Evolutionary conservation across 331 rosid species (phyloP).

Genomic region (Telfairia occidentalis): DNA sequence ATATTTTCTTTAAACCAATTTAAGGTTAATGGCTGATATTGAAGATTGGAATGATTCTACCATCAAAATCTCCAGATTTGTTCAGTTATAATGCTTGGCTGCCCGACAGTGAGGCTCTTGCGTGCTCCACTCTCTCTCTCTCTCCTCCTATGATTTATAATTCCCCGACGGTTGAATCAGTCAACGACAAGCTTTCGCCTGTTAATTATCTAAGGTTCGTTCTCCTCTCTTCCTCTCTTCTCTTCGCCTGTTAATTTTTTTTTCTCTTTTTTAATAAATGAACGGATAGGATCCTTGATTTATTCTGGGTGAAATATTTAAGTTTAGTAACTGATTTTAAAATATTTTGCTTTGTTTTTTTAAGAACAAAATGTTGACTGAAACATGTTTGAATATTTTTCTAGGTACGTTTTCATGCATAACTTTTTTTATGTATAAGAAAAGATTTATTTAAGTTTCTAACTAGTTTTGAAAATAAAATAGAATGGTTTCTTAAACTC

Average conservation of each 20-base stretch:
- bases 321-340: too few species aligned
- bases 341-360: too few species aligned
- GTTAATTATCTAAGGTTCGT: not conserved
- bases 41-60: constrained; percentile 5
- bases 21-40: not conserved
- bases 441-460: too few species aligned
- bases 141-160: not conserved
- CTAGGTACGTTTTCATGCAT: too few species aligned
- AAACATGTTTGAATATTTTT: too few species aligned
- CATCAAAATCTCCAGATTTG: constrained; percentile 10
- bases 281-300: too few species aligned
- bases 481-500: too few species aligned
- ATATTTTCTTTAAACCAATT: not conserved
- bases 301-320: too few species aligned
- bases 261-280: too few species aligned
- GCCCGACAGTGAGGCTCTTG: not conserved
- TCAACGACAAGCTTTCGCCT: not conserved
- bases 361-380: too few species aligned
- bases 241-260: not conserved
- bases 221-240: not conserved
- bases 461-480: too few species aligned
- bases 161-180: not conserved
- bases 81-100: not conserved
- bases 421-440: too few species aligned
- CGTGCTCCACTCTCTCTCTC: not conserved